Base-by-base conservation (phyloP, 805 yeast genomes). In the Trichomonascus vanleenenianus region DNA sequence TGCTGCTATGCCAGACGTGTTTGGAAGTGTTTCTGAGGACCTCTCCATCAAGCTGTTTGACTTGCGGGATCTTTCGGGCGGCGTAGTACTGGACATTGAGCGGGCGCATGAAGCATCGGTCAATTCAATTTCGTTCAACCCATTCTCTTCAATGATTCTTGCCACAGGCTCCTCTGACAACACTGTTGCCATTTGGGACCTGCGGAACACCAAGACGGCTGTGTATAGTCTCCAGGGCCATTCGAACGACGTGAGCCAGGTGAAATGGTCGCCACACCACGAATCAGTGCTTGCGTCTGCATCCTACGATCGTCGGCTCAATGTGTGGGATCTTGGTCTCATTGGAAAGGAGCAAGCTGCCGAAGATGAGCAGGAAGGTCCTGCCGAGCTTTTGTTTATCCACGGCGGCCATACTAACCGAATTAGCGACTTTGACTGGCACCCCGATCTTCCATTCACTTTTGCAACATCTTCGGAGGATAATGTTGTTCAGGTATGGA, bases 341-440 rank as follows among this genome's bases (percentile, higher is more conserved):
- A 62, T 83, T 47, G 75, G 70, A 42, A 67, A 67, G 39, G 76
- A 72, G 44, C 75, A 75, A 47, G 64, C 67, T 18, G 81, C 73
- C 52, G 79, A 75, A 49, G 71, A 73, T 25, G 73, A 73, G 32
- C 31, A 62, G 57, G 76, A 74, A 50, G 77, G 79, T 8, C 95
- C 89, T 52, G 91, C 95, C 6, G 82, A 87, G 61, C 72, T 88
- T 47, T 65, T 67, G 25, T 88, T 86, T 58, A 74, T 85, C 51
- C 95, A 88, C 62, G 95, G 94, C 14, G 96, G 96, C 12, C 96
- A 88, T 64, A 78, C 88, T 2, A 78, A 76, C 44, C 72, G 79
- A 46, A 71, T 87, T 38, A 71, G 78, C 46, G 89, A 81, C 53
- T 67, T 82, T 39, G 78, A 75, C 47, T 76, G 89, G 74, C 81